Base-by-base conservation (phyloP, 75 land plant genomes). In the Cunninghamia lanceolata region DNA sequence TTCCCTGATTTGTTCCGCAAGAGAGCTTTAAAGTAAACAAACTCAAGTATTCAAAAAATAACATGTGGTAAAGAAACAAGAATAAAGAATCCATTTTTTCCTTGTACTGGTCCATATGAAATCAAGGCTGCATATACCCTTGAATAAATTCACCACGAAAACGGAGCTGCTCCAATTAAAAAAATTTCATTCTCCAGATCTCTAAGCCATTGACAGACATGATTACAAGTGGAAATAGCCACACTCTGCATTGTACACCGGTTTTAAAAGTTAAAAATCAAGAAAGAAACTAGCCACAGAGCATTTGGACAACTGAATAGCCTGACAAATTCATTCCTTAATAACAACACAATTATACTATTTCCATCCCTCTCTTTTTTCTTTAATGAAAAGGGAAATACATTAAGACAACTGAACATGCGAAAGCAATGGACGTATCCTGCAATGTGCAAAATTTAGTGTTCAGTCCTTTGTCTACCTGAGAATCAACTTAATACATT, bases 151-250 rank as follows among this genome's bases (percentile, higher is more conserved):
- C 76, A 91, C 92, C 92, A 91, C 77, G 85, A 90, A 85, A 91
- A 91, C 28, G 92, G 91, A 50, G 92, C 84, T 28, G 89, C 89
- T 40, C 92, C 92, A 47, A 91, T 50, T 30, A 90, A 86, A 79
- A 91, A 91, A 9, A 91, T 85, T 43, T 90, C 92, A 86, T 88
- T 91, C 85, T 91, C 92, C 70, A 91, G 36, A 78, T 89, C 90
- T 36, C 92, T 87, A 50, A 91, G 45, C 92, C 92, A 91, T 84
- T 91, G 92, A 73, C 92, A 91, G 40, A 91, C 87, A 34, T 87
- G 91, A 46, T 91, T 91, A 82, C 89, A 91, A 5, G 88, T 85
- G 66, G 84, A 40, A 39, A 91, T 84, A 11, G 92, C 89, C 43
- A 91, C 83, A 83, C 91, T 88, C 92, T 91, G 92, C 91, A 79